Evolutionary conservation across 768 basidiomycete species (phyloP), one percentile per base, ranked within the genome.

Genomic region (Amanita pseudoporphyria): DNA sequence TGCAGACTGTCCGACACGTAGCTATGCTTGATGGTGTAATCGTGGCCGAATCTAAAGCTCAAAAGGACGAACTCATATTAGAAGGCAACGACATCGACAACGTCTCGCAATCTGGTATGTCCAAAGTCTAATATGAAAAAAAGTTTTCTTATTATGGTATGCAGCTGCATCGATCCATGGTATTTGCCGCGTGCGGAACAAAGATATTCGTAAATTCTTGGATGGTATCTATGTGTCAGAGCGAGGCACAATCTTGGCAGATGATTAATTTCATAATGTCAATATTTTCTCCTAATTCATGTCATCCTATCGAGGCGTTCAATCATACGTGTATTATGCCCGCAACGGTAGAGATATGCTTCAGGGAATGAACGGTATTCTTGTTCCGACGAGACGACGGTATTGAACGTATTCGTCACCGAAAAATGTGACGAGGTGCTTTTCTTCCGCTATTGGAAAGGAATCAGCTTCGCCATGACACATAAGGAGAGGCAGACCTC

Each of bases 201-300:
- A 99, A 77, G 95, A 95, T 77, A 97, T 98, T 71, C 91, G 95
- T 62, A 96, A 97, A 77, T 96, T 97, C 78, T 75, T 96, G 66
- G 90, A 94, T 64, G 87, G 90, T 67, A 80, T 93, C 71, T 92
- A 92, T 60, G 89, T 92, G 53, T 92, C 90, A 32, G 84, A 86
- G 61, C 84, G 79, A 72, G 78, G 79, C 52, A 82, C 83, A 12
- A 72, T 87, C 52, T 58, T 70, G 43, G 53, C 65, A 52, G 79
- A 78, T 21, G 68, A 79, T 46, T 76, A 62, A 63, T 53, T 33
- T 53, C 51, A 32, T 44, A 46, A 38, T 40, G 26, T 43, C 22
- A 32, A 21, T n/a, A 5, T 12, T 52, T 39, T 14, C 28, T 46
- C 49, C 39, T 9, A 4, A 10, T 24, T 53, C 61, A 68, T 70